Evolutionary conservation across 768 basidiomycete genomes (phyloP).

Genomic region (Floccularia luteovirens): DNA sequence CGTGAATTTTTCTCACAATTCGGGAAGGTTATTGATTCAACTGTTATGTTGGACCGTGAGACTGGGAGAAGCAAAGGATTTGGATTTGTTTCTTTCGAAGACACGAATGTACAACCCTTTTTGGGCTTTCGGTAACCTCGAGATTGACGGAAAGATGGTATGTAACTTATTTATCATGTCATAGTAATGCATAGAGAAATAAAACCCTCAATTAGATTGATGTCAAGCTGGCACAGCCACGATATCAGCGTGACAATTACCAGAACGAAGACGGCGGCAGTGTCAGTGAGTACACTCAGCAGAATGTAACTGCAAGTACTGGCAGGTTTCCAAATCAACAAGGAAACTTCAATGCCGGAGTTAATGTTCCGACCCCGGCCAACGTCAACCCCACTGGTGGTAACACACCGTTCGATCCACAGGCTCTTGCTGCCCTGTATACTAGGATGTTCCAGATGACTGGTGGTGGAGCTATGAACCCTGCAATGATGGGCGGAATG

Average conservation of each 20-base stretch:
- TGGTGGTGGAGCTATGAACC: constrained; percentile 46
- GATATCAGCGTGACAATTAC: constrained; percentile 68
- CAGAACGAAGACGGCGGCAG: constrained; percentile 37
- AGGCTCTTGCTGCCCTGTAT: constrained; percentile 87
- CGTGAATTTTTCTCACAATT: constrained; percentile 90
- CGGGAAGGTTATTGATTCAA: constrained; percentile 94
- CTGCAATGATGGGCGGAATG: constrained; percentile 51
- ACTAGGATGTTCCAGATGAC: constrained; percentile 93
- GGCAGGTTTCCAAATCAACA: constrained; percentile 21
- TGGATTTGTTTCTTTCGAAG: constrained; percentile 94
- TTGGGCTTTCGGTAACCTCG: constrained; percentile 83
- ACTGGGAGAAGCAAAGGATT: constrained; percentile 95
- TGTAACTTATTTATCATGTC: constrained; percentile 27
- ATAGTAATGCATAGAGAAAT: too few species aligned
- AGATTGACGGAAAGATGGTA: constrained; percentile 94
- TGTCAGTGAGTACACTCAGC: constrained; percentile 12
- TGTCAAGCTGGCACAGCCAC: constrained; percentile 92
- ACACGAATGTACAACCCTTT: constrained; percentile 83
- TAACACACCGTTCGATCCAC: constrained; percentile 75
- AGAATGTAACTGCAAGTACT: not conserved
- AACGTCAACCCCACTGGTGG: constrained; percentile 29
- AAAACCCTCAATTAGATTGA: constrained; percentile 71
- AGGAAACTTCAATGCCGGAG: constrained; percentile 28
- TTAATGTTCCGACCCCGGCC: constrained; percentile 10
- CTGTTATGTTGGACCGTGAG: constrained; percentile 97